Percentiles rank a stretch among this genome's conserved stretches.
Conservation (phyloP, 192 early-diverging fungal species). For the Coemansia sp. region DNA sequence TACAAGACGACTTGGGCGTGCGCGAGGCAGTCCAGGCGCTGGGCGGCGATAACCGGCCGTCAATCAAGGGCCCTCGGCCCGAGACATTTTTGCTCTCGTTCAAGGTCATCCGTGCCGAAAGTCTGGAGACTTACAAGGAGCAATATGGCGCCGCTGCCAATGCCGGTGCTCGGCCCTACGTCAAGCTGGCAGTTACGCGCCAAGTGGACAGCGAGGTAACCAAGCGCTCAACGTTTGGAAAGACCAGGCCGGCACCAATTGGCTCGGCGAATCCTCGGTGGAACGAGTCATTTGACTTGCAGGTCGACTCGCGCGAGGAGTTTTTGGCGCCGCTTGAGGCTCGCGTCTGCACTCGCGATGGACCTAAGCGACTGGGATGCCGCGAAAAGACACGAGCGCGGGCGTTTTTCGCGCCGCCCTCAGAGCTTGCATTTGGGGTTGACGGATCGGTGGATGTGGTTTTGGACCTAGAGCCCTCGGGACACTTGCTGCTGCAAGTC, state of each 20-base stretch:
- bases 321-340: slow-evolving; percentile 39
- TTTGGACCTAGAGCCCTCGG: slow-evolving; percentile 70
- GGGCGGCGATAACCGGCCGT: slow-evolving; percentile 45
- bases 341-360: slow-evolving; percentile 55
- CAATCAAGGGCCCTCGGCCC: slow-evolving; percentile 16
- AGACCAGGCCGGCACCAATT: slow-evolving; percentile 50
- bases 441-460: slow-evolving; percentile 71
- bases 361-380: slow-evolving; percentile 49
- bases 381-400: slow-evolving; percentile 61
- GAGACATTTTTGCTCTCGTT: slow-evolving; percentile 64
- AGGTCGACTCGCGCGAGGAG: slow-evolving; percentile 53
- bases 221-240: slow-evolving; percentile 63
- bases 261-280: slow-evolving; percentile 70
- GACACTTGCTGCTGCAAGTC: slow-evolving; percentile 67
- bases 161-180: slow-evolving; percentile 59
- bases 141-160: slow-evolving; percentile 49
- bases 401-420: slow-evolving; percentile 63
- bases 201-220: slow-evolving; percentile 50
- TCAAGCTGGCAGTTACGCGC: slow-evolving; percentile 58
- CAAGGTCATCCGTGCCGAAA: slow-evolving; percentile 70
- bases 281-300: slow-evolving; percentile 78
- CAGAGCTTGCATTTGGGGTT: slow-evolving; percentile 22
- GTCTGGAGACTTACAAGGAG: slow-evolving; percentile 65
- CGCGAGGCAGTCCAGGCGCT: slow-evolving; percentile 33
- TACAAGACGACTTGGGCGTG: slow-evolving; percentile 49